Evolutionary conservation across 2,329 filamentous ascomycete species (phyloP).

Genomic region (Sphaerulina musiva): DNA sequence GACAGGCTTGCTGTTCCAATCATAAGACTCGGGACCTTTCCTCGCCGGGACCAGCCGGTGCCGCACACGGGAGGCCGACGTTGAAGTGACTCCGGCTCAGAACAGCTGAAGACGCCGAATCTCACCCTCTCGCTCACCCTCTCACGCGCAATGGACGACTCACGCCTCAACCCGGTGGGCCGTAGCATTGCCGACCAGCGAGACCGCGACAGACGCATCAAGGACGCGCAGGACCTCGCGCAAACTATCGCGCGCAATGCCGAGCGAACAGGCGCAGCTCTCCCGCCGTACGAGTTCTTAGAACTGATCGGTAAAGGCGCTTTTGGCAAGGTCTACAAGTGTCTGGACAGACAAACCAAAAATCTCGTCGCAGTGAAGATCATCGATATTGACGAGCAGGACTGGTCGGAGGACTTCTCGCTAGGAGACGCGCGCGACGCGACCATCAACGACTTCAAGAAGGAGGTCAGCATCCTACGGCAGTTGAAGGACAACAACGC

Average conservation of each 20-base stretch:
- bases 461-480: slow-evolving; percentile 61
- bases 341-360: slow-evolving; percentile 37
- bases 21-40: too few relatives aligned
- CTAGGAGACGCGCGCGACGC: slow-evolving; percentile 53
- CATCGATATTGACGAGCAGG: slow-evolving; percentile 73
- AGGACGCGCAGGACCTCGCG: slow-evolving; percentile 67
- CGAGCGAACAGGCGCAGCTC: slow-evolving; percentile 52
- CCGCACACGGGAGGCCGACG: background rate
- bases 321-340: slow-evolving; percentile 69
- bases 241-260: slow-evolving; percentile 57
- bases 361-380: slow-evolving; percentile 70
- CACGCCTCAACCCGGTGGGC: slow-evolving; percentile 24
- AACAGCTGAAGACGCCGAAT: background rate
- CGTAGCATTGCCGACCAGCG: slow-evolving; percentile 18
- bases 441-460: slow-evolving; percentile 50
- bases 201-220: slow-evolving; percentile 34
- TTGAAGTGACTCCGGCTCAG: background rate
- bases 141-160: slow-evolving; percentile 25
- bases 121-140: background rate
- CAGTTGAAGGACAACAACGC: slow-evolving; percentile 67
- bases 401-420: slow-evolving; percentile 45
- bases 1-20: too few relatives aligned
- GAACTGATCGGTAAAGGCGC: slow-evolving; percentile 71
- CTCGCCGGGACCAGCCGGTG: too few relatives aligned
- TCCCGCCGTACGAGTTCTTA: slow-evolving; percentile 60